Conservation (phyloP, 371 early-diverging fungal species). For the Aphelidium insulamus region DNA sequence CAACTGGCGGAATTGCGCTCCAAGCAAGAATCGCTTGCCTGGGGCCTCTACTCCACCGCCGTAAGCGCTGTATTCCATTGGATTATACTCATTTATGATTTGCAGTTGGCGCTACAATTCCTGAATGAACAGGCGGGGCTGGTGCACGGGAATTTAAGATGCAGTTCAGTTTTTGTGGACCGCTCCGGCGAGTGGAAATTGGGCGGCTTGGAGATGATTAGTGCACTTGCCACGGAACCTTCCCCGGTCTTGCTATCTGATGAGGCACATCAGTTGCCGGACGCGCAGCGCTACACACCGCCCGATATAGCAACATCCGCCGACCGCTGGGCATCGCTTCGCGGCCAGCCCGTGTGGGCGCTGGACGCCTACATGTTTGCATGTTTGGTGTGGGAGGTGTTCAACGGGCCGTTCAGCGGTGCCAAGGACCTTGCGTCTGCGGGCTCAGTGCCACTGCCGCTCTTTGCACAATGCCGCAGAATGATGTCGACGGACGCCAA, state of each 20-base stretch:
- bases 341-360: constrained; percentile 9
- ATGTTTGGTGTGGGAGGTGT: constrained; percentile 51
- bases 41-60: constrained; percentile 76
- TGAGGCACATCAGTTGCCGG: not conserved
- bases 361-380: constrained; percentile 63
- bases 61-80: constrained; percentile 18
- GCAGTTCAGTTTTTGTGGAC: constrained; percentile 57
- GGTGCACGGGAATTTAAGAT: constrained; percentile 64
- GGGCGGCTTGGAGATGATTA: constrained; percentile 61
- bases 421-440: constrained; percentile 28
- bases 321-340: constrained; percentile 5
- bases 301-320: constrained; percentile 5
- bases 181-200: constrained; percentile 84
- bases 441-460: constrained; percentile 31
- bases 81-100: not conserved
- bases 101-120: constrained; percentile 58
- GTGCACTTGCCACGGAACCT: constrained; percentile 42
- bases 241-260: constrained; percentile 29
- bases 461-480: constrained; percentile 14
- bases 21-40: constrained; percentile 38
- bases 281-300: not conserved
- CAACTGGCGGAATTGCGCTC: constrained; percentile 18
- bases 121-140: constrained; percentile 59
- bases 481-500: constrained; percentile 26
- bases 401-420: constrained; percentile 37